Evolutionary conservation across 495 filamentous ascomycete genomes (phyloP).

Genomic region (Penicillium canariense): DNA sequence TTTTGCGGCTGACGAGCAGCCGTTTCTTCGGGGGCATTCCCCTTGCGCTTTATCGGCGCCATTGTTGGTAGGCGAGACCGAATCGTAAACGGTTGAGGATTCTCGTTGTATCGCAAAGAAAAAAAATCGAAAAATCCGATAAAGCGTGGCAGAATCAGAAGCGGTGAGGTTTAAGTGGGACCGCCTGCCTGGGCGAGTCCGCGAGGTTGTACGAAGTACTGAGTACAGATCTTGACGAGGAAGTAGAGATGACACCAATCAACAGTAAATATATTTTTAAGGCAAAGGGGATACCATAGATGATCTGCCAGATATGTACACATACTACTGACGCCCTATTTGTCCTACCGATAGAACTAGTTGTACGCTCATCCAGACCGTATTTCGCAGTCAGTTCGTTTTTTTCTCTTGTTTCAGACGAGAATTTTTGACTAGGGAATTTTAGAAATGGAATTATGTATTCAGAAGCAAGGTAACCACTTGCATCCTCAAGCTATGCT

Average conservation of each 20-base stretch:
- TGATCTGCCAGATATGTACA: no score
- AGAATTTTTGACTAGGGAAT: no score
- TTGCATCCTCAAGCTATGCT: no score
- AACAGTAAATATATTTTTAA: no score
- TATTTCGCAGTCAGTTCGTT: no score
- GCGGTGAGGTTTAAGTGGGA: constrained; percentile 14
- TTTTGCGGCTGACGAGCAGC: constrained; percentile 43
- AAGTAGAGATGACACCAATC: neutral
- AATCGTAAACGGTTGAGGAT: constrained; percentile 29
- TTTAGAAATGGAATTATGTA: no score
- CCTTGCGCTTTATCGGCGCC: constrained; percentile 55
- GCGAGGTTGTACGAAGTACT: neutral
- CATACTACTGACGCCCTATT: no score
- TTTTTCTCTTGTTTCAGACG: no score
- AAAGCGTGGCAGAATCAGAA: constrained; percentile 22
- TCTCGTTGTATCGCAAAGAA: constrained; percentile 27
- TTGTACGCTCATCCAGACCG: no score
- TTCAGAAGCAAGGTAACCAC: no score
- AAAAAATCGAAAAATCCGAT: constrained; percentile 42
- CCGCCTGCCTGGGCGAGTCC: constrained; percentile 7
- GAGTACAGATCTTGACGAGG: neutral
- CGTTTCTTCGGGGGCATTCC: constrained; percentile 38
- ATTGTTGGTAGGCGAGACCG: constrained; percentile 38
- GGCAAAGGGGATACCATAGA: no score
- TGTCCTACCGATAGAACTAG: no score